Percentiles rank a stretch among this genome's conserved stretches.
phyloP scores from a whole-genome alignment of 805 yeast species.

The Barnettozyma wickerhamii region DNA sequence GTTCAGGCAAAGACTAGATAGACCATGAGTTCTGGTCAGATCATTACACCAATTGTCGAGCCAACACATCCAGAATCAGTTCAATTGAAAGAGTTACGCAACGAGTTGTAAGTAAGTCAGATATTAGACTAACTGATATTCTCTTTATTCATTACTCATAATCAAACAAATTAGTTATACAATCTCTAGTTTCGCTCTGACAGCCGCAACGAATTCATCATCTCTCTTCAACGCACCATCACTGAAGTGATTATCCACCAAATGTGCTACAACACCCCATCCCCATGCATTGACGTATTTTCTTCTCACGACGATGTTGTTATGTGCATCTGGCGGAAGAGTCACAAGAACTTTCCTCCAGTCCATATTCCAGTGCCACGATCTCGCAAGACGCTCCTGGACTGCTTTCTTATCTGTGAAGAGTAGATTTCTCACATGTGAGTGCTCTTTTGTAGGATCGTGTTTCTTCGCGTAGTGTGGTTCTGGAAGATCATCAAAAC shows the following conservation, averaged over 20 bases:
- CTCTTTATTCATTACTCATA: too few species aligned
- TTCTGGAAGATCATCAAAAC: constrained; percentile 61
- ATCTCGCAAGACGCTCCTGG: constrained; percentile 76
- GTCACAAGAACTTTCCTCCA: constrained; percentile 93
- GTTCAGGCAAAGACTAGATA: too few species aligned
- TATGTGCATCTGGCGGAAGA: constrained; percentile 90
- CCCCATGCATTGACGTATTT: constrained; percentile 92
- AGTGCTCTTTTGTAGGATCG: neutral
- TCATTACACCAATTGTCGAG: too few species aligned
- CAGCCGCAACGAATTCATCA: constrained; percentile 7
- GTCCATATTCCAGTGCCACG: constrained; percentile 76
- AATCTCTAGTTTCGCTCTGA: neutral
- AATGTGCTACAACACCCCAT: constrained; percentile 86
- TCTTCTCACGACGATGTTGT: constrained; percentile 85
- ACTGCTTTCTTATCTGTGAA: constrained; percentile 16
- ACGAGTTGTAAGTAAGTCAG: too few species aligned
- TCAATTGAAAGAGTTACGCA: too few species aligned
- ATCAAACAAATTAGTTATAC: too few species aligned
- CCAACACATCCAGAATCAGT: too few species aligned
- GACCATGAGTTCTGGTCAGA: too few species aligned
- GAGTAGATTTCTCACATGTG: constrained; percentile 1
- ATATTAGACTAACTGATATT: too few species aligned
- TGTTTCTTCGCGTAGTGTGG: constrained; percentile 33
- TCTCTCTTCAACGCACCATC: constrained; percentile 8
- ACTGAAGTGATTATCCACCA: constrained; percentile 51